Evolutionary conservation across 129 eudicot genomes (phyloP), one percentile per base, ranked within the genome.

Genomic region (Pulicaria dysenterica): DNA sequence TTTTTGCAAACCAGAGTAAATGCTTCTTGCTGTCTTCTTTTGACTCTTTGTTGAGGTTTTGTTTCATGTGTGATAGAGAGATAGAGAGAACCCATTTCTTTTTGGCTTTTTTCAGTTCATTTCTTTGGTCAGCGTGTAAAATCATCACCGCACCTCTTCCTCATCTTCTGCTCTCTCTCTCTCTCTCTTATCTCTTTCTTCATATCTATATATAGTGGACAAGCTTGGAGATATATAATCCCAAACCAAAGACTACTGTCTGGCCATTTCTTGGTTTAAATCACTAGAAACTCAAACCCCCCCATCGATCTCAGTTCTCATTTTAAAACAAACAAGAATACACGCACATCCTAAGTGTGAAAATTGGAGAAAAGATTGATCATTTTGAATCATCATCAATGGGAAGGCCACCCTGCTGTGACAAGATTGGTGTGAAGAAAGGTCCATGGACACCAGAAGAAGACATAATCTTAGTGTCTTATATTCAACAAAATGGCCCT

Each of bases 371-470:
- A 58, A 24, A 24, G 74, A 53, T 65, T 58, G 59, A 74, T 53
- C 57, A 24, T 24, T 24, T 50, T 46, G 57, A 59, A 13, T 61
- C 56, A 73, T 16, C 8, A 66, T 31, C 77, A 8, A 86, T 86
- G 91, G 91, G 91, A 58, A 86, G 91, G 50, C 91, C 91, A 73
- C 91, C 91, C 31, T 86, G 91, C 47, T 86, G 91, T 61, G 88
- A 86, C 31, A 86, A 86, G 78, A 67, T 69, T 7, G 88, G 91
- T 40, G 91, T 86, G 46, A 83, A 85, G 76, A 84, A 84, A 69
- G 88, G 88, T 34, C 88, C 88, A 4, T 84, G 88, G 88, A 85
- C 89, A 6, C 89, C 89, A 3, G 89, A 85, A 78, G 89, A 85
- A 41, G 89, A 85, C 53, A 81, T 85, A 42, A 73, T 61, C 6